Percentiles rank a stretch among this genome's conserved stretches.
Conservation (phyloP, 129 eudicot species). For the Flaveria brownii region DNA sequence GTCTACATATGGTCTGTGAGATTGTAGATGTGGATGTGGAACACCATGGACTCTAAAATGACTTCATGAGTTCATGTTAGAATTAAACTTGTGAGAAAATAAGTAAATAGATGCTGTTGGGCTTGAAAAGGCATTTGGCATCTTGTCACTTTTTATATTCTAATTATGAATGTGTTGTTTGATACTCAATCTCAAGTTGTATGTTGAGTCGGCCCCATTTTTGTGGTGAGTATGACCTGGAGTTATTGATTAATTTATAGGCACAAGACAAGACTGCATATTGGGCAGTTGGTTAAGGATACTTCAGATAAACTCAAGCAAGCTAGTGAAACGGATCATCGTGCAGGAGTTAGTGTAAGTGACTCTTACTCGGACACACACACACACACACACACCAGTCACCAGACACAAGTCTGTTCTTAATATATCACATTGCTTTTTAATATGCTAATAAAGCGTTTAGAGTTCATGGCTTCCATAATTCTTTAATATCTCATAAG, state of each 20-base stretch:
- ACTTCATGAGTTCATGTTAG: not conserved
- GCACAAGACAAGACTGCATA: slow-evolving; percentile 20
- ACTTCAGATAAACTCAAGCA: slow-evolving; percentile 91
- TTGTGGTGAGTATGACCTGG: not conserved
- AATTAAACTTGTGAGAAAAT: not conserved
- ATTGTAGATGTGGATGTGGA: too few species aligned
- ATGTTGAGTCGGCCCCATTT: not conserved
- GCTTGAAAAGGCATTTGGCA: not conserved
- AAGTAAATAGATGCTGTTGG: not conserved
- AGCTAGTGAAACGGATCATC: slow-evolving; percentile 62
- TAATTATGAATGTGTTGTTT: not conserved
- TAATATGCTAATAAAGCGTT: not conserved
- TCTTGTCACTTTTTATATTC: not conserved
- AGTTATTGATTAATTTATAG: not conserved
- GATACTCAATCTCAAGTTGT: not conserved
- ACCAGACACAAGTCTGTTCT: not conserved
- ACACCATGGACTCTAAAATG: too few species aligned
- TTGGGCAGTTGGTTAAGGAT: slow-evolving; percentile 26
- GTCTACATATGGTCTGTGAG: too few species aligned
- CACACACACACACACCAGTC: not conserved
- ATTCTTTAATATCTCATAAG: too few species aligned
- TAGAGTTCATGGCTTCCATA: not conserved
- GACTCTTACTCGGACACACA: not conserved
- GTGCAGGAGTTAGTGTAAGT: slow-evolving; percentile 10
- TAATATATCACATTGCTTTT: not conserved